Conservation (phyloP, 2,329 filamentous ascomycete species). For the Teratosphaeria viscida region DNA sequence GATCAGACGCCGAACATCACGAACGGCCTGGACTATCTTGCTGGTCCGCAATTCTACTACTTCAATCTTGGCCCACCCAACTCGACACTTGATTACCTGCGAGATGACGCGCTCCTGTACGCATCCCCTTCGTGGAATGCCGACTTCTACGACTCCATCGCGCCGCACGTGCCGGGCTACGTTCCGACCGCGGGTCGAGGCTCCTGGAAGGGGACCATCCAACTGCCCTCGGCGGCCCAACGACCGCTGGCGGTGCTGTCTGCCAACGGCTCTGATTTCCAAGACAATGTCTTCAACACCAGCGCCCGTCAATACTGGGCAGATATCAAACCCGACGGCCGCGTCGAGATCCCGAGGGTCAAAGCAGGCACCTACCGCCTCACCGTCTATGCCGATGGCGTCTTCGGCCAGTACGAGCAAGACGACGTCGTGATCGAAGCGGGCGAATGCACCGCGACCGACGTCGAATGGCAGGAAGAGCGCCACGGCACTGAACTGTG, state of each 20-base stretch:
- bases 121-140: conserved; percentile 45
- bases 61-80: conserved; percentile 48
- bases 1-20: conserved; percentile 55
- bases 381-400: conserved; percentile 51
- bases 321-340: conserved; percentile 30
- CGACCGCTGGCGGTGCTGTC: conserved; percentile 48
- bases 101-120: conserved; percentile 44
- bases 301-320: conserved; percentile 55
- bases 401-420: conserved; percentile 50
- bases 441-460: conserved; percentile 30
- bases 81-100: conserved; percentile 38
- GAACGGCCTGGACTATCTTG: conserved; percentile 54
- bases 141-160: conserved; percentile 54
- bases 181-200: conserved; percentile 43
- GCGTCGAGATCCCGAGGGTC: conserved; percentile 40
- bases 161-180: conserved; percentile 49
- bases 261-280: conserved; percentile 42
- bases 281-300: conserved; percentile 47
- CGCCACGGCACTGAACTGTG: conserved; percentile 49
- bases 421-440: conserved; percentile 40
- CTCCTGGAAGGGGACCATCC: conserved; percentile 40
- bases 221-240: conserved; percentile 42
- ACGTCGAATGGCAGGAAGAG: conserved; percentile 44
- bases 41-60: conserved; percentile 53
- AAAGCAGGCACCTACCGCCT: conserved; percentile 51